A percentile compares a stretch with the other conserved stretches of the same genome.
Evolutionary conservation across 1,284 basidiomycete genomes (phyloP).

Genomic region (Microstroma glucosiphilum): DNA sequence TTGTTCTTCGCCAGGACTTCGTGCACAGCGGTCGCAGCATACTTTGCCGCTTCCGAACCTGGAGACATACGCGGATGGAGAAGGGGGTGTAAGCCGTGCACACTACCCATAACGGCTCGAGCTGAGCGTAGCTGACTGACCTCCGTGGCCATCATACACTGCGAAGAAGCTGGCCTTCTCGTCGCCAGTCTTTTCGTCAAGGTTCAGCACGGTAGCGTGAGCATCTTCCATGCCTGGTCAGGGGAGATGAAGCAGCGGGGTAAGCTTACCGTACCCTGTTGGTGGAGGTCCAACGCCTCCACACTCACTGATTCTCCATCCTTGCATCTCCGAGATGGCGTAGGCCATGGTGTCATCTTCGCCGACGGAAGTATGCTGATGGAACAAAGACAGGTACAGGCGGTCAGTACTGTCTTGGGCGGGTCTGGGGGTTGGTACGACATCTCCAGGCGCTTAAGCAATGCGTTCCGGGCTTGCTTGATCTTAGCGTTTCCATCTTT

Average conservation of each 20-base stretch:
- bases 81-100: neutral
- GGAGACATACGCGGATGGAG: conserved; percentile 3
- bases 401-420: too few species aligned
- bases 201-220: conserved; percentile 68
- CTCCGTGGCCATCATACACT: conserved; percentile 97
- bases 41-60: conserved; percentile 85
- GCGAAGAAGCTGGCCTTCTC: conserved; percentile 68
- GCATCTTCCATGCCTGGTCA: conserved; percentile 91
- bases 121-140: conserved; percentile 61
- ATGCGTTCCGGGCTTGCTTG: too few species aligned
- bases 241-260: conserved; percentile 22
- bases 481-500: too few species aligned
- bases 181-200: conserved; percentile 27
- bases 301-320: conserved; percentile 88
- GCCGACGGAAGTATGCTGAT: conserved; percentile 68
- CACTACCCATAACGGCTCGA: too few species aligned
- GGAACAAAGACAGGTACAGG: neutral
- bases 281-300: neutral
- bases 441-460: too few species aligned
- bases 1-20: conserved; percentile 69
- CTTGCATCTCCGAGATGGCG: conserved; percentile 94
- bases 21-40: conserved; percentile 82
- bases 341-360: conserved; percentile 72
- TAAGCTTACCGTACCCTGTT: conserved; percentile 11
- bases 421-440: too few species aligned